phyloP scores from a whole-genome alignment of 140 eudicot genomes.

The Flaveria floridana region DNA sequence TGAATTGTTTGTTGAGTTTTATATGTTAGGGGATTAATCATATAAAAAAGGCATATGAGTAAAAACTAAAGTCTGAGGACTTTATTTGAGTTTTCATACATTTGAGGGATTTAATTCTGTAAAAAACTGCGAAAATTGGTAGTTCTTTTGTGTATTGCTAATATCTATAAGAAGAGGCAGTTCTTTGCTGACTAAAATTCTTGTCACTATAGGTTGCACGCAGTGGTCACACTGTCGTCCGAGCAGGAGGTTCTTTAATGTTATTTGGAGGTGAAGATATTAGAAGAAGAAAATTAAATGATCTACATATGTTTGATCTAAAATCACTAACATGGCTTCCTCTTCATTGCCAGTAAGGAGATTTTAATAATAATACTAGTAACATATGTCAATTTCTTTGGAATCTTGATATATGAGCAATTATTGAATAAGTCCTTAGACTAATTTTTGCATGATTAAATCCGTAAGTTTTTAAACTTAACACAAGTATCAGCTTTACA shows the following conservation, averaged over 20 bases:
- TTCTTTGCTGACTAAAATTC: background rate
- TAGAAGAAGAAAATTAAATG: slow-evolving; percentile 84
- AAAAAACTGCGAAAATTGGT: background rate
- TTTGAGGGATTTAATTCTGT: background rate
- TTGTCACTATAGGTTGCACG: slow-evolving; percentile 64
- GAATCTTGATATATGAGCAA: background rate
- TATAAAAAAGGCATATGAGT: background rate
- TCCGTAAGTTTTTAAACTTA: background rate
- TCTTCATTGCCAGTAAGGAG: slow-evolving; percentile 89
- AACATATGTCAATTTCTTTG: background rate
- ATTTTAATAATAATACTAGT: slow-evolving; percentile 12
- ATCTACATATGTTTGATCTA: slow-evolving; percentile 95
- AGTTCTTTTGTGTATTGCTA: background rate
- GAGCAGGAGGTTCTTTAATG: slow-evolving; percentile 70
- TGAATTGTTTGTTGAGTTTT: background rate
- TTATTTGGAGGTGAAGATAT: slow-evolving; percentile 92
- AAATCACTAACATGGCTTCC: slow-evolving; percentile 98
- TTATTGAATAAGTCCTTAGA: background rate
- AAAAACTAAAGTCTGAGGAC: background rate
- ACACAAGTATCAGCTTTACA: background rate
- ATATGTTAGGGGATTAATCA: background rate
- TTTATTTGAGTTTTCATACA: background rate
- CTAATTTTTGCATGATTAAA: background rate
- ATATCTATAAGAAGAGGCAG: background rate
- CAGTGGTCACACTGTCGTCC: slow-evolving; percentile 93